Evolutionary conservation across 257 asterid genomes (phyloP), one percentile per base, ranked within the genome.

Genomic region (Perilla frutescens): DNA sequence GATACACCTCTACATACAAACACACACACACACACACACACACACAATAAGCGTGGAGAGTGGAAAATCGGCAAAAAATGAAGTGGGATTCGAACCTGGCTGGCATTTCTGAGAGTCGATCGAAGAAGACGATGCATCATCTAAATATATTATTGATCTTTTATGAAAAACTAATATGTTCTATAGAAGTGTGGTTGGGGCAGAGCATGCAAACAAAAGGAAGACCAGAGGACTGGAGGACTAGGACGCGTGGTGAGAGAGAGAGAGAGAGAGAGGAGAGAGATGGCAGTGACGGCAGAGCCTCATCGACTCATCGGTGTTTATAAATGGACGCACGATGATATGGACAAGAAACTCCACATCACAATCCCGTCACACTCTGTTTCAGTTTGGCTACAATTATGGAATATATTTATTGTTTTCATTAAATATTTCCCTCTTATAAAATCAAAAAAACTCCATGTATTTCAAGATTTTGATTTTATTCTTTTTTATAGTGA

Each of bases 41-140:
- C 10, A 26, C 53, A 45, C 34, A 63, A 75, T 3, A 50, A 3
- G 53, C 10, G 53, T 2, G 50, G 5, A 9, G 10, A 40, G 1
- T 2, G 7, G 15, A 37, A 8, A 45, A 72, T 37, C 6, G 29
- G 40, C 13, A 43, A 36, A 59, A 49, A 53, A 37, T 37, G 48
- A 73, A 73, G 75, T 58, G 71, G 72, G 37, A 13, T 43, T 64
- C 2, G 53, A 56, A 88, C 95, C 92, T 85, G 82, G 71, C 47
- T 73, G 76, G 85, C 79, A 15, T 74, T 80, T 82, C 82, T 79
- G 71, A 84, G 82, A 60, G 82, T 62, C 60, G 84, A 83, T 76
- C 82, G 79, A 70, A 86, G 59, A 31, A 89, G 85, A 71, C 93
- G 92, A 76, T 75, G 81, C 81, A 87, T 79, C 70, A 39, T 80